Evolutionary conservation across 2,329 filamentous ascomycete genomes (phyloP).

Genomic region (Chaetomium sp.): DNA sequence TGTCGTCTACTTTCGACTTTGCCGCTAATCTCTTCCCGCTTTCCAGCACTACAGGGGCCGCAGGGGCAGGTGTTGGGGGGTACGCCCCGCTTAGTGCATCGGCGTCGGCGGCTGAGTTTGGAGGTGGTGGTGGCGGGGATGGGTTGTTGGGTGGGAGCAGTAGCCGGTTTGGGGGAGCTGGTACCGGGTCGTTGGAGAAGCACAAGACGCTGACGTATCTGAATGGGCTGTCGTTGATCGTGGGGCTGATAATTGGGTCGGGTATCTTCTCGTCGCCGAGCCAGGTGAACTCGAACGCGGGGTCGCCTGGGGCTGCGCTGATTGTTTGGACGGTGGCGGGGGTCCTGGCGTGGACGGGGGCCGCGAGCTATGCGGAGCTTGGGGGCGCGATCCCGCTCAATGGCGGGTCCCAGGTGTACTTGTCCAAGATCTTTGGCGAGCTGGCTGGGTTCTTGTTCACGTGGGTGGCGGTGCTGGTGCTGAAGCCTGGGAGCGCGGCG

Average conservation of each 20-base stretch:
- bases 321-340: slow-evolving; percentile 90
- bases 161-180: slow-evolving; percentile 54
- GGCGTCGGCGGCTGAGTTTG: slow-evolving; percentile 36
- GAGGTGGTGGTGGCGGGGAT: not conserved
- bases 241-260: slow-evolving; percentile 90
- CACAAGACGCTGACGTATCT: slow-evolving; percentile 93
- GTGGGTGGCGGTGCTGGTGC: slow-evolving; percentile 88
- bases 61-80: slow-evolving; percentile 31
- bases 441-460: slow-evolving; percentile 89
- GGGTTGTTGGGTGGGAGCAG: slow-evolving; percentile 17
- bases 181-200: slow-evolving; percentile 73
- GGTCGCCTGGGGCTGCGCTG: slow-evolving; percentile 81
- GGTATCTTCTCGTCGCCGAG: slow-evolving; percentile 94
- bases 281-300: slow-evolving; percentile 85
- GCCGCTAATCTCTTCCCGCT: slow-evolving; percentile 88
- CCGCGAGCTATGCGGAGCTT: slow-evolving; percentile 89
- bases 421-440: slow-evolving; percentile 95
- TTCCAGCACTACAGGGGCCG: slow-evolving; percentile 64
- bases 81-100: slow-evolving; percentile 85
- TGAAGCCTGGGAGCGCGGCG: slow-evolving; percentile 88
- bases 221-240: slow-evolving; percentile 84
- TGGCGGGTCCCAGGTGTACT: slow-evolving; percentile 86
- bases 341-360: slow-evolving; percentile 92
- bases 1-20: slow-evolving; percentile 93
- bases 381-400: slow-evolving; percentile 94